phyloP scores from a whole-genome alignment of 768 basidiomycete species.

The Rubroboletus pulcherrimus region DNA sequence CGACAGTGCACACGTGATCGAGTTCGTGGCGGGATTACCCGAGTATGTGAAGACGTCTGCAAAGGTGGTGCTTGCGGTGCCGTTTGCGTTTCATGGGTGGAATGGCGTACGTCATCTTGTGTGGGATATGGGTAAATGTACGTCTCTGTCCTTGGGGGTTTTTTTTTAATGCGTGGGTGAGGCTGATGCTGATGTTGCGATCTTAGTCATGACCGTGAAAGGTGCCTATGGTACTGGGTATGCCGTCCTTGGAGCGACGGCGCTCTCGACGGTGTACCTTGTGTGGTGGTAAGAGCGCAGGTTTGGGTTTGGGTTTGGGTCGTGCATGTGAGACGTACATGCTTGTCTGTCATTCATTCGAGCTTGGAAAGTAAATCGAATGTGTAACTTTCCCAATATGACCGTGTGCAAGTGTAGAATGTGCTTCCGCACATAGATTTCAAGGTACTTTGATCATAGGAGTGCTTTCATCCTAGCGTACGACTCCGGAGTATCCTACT shows the following conservation, averaged over 20 bases:
- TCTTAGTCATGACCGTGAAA: slow-evolving; percentile 73
- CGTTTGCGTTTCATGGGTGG: slow-evolving; percentile 87
- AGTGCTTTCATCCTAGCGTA: too few species aligned
- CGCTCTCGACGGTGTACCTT: slow-evolving; percentile 68
- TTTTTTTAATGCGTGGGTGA: not conserved
- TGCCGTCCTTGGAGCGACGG: slow-evolving; percentile 76
- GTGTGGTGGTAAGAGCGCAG: slow-evolving; percentile 28
- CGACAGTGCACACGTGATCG: slow-evolving; percentile 74
- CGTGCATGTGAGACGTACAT: not conserved
- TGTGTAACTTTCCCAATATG: not conserved
- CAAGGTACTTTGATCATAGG: too few species aligned
- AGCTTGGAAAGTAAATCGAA: not conserved
- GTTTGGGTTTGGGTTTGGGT: slow-evolving; percentile 42
- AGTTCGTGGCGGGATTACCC: slow-evolving; percentile 66
- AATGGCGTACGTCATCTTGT: slow-evolving; percentile 88
- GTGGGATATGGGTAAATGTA: slow-evolving; percentile 90
- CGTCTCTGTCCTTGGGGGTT: slow-evolving; percentile 33
- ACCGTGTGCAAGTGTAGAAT: too few species aligned
- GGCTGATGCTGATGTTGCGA: not conserved
- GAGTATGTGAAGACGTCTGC: slow-evolving; percentile 70
- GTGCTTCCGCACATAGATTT: too few species aligned
- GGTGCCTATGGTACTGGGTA: slow-evolving; percentile 81
- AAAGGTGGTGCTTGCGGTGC: slow-evolving; percentile 77
- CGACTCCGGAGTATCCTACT: too few species aligned
- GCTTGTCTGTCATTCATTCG: not conserved